Percentiles rank a stretch among this genome's conserved stretches.
Conservation (phyloP, 306 rosid genomes). For the Prinsepia uniflora region DNA sequence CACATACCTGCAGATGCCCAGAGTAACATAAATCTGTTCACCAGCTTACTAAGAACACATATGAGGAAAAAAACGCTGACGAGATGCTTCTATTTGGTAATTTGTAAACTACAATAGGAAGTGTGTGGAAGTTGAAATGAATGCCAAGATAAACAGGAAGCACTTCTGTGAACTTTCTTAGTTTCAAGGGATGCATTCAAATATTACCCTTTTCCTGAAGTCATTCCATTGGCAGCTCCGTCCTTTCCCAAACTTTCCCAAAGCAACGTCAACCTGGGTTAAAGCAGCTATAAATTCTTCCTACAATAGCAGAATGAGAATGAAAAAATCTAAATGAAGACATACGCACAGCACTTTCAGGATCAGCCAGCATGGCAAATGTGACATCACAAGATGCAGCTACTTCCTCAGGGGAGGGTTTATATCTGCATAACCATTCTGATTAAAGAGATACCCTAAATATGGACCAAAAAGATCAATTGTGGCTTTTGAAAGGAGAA, state of each 20-base stretch:
- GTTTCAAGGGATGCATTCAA: not conserved
- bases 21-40: slow-evolving; percentile 16
- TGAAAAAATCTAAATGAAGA: slow-evolving; percentile 14
- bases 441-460: slow-evolving; percentile 12
- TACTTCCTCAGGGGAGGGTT: slow-evolving; percentile 79
- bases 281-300: slow-evolving; percentile 18
- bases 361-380: slow-evolving; percentile 98
- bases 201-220: slow-evolving; percentile 83
- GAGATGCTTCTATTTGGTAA: not conserved
- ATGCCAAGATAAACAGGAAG: not conserved
- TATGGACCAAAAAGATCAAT: not conserved
- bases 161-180: not conserved
- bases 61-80: slow-evolving; percentile 1
- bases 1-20: slow-evolving; percentile 58
- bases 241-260: slow-evolving; percentile 67
- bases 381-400: slow-evolving; percentile 91
- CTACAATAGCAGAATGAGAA: slow-evolving; percentile 9
- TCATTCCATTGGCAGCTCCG: slow-evolving; percentile 78
- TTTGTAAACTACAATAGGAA: not conserved
- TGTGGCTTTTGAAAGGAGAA: slow-evolving; percentile 8
- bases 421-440: slow-evolving; percentile 54
- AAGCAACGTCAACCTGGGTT: slow-evolving; percentile 75
- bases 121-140: slow-evolving; percentile 2
- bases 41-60: slow-evolving; percentile 17
- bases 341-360: slow-evolving; percentile 86